phyloP scores from a whole-genome alignment of 2,329 filamentous ascomycete species.

The Pseudopyricularia javanii region DNA sequence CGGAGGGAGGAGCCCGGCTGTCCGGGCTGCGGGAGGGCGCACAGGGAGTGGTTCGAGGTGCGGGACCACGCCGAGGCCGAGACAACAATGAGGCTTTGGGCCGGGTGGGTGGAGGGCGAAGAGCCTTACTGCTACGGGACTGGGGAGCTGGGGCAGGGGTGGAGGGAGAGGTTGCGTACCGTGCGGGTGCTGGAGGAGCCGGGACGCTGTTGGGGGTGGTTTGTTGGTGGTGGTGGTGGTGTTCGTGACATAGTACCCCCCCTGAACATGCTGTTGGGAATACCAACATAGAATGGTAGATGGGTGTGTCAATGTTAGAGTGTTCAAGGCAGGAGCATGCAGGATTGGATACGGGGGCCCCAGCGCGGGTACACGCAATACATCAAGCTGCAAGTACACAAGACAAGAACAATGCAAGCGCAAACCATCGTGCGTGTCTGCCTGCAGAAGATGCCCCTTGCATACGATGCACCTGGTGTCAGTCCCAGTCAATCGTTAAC shows the following conservation, averaged over 20 bases:
- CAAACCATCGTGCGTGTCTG: too few species aligned
- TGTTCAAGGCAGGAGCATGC: too few species aligned
- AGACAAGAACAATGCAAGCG: too few species aligned
- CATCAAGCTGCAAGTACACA: too few species aligned
- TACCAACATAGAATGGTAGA: too few species aligned
- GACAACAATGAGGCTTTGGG: background rate
- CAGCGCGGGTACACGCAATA: too few species aligned
- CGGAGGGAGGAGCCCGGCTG: background rate
- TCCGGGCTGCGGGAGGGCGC: slow-evolving; percentile 1
- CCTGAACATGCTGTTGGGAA: too few species aligned
- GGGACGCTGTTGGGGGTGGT: background rate
- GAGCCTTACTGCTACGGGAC: background rate
- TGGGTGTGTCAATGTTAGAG: too few species aligned
- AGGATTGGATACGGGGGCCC: too few species aligned
- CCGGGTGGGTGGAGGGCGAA: background rate
- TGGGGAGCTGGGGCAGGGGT: background rate
- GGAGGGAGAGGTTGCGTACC: background rate
- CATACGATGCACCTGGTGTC: too few species aligned
- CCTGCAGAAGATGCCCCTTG: too few species aligned
- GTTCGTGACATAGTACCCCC: background rate
- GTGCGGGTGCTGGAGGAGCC: background rate
- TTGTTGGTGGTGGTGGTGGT: background rate
- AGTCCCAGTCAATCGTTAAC: too few species aligned
- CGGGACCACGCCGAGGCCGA: background rate
- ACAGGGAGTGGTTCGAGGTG: slow-evolving; percentile 2